Percentiles rank a stretch among this genome's conserved stretches.
Conservation (phyloP, 2,329 filamentous ascomycete species). For the Orbilia oligospora region DNA sequence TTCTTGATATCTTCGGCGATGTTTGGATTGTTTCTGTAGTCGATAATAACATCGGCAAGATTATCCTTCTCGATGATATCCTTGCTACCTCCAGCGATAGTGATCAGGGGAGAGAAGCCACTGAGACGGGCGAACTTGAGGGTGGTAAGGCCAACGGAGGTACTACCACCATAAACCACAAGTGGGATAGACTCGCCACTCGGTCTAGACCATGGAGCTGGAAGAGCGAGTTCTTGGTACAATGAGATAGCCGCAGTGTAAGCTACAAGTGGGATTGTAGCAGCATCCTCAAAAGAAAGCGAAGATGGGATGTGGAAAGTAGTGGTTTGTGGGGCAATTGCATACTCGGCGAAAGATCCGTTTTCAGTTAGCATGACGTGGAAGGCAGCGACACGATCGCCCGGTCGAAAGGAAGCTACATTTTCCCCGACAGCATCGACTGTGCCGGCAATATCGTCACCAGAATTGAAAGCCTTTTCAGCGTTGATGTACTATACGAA, state of each 20-base stretch:
- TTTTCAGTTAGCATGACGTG: constrained; percentile 66
- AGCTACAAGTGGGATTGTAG: constrained; percentile 73
- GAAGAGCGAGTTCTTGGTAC: constrained; percentile 69
- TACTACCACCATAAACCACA: constrained; percentile 69
- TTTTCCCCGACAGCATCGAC: constrained; percentile 72
- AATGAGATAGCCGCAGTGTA: constrained; percentile 72
- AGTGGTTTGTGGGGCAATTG: constrained; percentile 67
- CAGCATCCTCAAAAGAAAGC: constrained; percentile 70
- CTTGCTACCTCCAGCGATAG: constrained; percentile 54
- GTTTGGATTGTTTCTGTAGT: constrained; percentile 73
- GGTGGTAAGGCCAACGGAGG: constrained; percentile 54
- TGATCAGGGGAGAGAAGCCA: constrained; percentile 54
- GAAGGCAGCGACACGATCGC: constrained; percentile 74
- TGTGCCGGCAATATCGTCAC: constrained; percentile 73
- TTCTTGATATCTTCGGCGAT: constrained; percentile 70
- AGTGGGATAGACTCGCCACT: constrained; percentile 65
- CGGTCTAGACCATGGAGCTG: constrained; percentile 69
- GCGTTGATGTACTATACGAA: constrained; percentile 5
- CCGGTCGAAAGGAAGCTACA: constrained; percentile 73
- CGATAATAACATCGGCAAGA: constrained; percentile 69
- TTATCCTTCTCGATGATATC: constrained; percentile 61
- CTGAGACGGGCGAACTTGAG: constrained; percentile 60
- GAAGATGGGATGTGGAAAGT: constrained; percentile 68
- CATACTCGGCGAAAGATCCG: constrained; percentile 68
- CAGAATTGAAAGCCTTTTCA: constrained; percentile 67